These are phyloP conservation scores for Colletotrichum cuscutae DNA, from an alignment of 2,329 filamentous ascomycete genomes.

Conservation along the genomic window DNA sequence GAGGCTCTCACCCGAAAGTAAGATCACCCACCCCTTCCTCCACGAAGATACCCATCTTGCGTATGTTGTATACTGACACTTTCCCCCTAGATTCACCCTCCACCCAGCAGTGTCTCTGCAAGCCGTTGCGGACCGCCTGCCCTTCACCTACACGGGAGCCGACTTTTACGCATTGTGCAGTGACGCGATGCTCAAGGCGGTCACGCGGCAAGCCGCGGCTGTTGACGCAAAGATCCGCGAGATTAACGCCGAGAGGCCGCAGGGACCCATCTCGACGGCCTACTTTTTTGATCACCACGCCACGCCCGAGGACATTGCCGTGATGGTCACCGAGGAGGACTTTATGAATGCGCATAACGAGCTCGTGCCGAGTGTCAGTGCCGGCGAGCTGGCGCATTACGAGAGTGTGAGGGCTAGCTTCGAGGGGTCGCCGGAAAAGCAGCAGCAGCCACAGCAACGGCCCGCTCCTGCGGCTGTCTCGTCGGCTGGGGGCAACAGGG, in stretches of 20 bases:
- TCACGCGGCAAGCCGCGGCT: slow-evolving; percentile 85
- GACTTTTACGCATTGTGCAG: slow-evolving; percentile 98
- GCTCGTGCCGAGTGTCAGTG: slow-evolving; percentile 92
- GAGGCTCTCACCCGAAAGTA: slow-evolving; percentile 95
- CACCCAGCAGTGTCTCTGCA: slow-evolving; percentile 81
- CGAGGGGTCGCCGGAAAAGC: slow-evolving; percentile 70
- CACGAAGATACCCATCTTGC: not conserved
- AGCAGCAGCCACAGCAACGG: slow-evolving; percentile 39
- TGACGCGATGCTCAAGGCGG: slow-evolving; percentile 98
- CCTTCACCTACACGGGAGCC: slow-evolving; percentile 96
- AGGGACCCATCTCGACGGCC: slow-evolving; percentile 77
- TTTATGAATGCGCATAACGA: slow-evolving; percentile 85
- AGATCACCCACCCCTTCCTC: slow-evolving; percentile 46
- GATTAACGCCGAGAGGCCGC: slow-evolving; percentile 63
- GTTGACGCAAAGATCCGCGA: slow-evolving; percentile 86
- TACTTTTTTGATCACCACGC: slow-evolving; percentile 97
- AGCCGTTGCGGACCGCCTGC: slow-evolving; percentile 79
- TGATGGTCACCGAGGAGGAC: slow-evolving; percentile 90
- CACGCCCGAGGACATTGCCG: slow-evolving; percentile 81
- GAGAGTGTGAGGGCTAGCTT: slow-evolving; percentile 85
- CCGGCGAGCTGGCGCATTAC: slow-evolving; percentile 92
- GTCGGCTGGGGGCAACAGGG: slow-evolving; percentile 19
- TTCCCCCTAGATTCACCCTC: slow-evolving; percentile 77
- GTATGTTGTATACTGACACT: slow-evolving; percentile 18
- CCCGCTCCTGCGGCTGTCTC: slow-evolving; percentile 3